Percentiles rank a stretch among this genome's conserved stretches.
These are phyloP conservation scores for Cladobotryum mycophilum DNA, from an alignment of 2,329 filamentous ascomycete species.

Conservation along the genomic window DNA sequence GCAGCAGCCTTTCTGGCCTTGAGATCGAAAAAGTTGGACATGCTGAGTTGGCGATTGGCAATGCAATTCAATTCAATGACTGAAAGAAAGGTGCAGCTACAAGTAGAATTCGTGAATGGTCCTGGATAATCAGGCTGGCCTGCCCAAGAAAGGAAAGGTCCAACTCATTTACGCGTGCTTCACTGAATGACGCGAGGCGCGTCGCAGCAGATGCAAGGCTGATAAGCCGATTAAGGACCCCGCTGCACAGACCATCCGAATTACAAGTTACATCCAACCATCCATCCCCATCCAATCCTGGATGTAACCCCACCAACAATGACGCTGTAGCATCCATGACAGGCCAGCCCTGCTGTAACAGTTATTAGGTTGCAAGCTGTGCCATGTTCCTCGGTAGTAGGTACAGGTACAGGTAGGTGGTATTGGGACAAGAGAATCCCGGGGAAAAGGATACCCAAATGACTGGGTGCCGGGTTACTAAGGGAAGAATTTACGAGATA, in stretches of 20 bases:
- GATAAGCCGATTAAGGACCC: slow-evolving; percentile 2
- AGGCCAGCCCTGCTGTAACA: too few species aligned
- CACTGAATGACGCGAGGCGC: slow-evolving; percentile 8
- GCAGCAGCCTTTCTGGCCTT: slow-evolving; percentile 81
- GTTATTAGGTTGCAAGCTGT: too few species aligned
- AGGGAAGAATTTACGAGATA: too few species aligned
- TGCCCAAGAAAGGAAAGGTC: not conserved
- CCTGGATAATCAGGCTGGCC: too few species aligned
- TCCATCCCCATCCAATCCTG: not conserved
- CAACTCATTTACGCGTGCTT: slow-evolving; percentile 7
- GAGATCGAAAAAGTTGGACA: slow-evolving; percentile 93
- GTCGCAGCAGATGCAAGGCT: slow-evolving; percentile 9
- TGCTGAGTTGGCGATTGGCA: slow-evolving; percentile 28
- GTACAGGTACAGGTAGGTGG: too few species aligned
- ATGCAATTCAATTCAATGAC: not conserved
- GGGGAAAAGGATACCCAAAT: too few species aligned
- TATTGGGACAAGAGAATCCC: too few species aligned
- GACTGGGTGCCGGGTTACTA: too few species aligned
- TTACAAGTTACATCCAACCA: too few species aligned
- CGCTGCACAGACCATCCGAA: not conserved
- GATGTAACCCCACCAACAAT: not conserved
- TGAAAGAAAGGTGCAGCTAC: not conserved
- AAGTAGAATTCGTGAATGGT: too few species aligned
- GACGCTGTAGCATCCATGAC: not conserved
- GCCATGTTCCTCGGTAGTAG: too few species aligned